phyloP scores from a whole-genome alignment of 768 basidiomycete species.

The Suillus variegatus region DNA sequence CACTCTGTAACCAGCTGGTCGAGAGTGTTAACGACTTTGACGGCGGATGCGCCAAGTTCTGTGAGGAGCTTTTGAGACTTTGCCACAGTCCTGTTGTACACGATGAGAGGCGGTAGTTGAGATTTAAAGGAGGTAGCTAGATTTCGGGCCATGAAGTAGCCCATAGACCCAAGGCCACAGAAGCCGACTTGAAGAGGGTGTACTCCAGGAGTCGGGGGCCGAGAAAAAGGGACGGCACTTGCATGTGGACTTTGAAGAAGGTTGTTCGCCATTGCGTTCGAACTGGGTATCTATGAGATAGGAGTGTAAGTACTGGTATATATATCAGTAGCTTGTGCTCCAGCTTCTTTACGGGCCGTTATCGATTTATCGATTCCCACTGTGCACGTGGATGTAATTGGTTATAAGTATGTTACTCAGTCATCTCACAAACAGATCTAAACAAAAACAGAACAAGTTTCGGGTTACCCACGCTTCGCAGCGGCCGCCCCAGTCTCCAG shows the following conservation, averaged over 20 bases:
- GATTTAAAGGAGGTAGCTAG: constrained; percentile 56
- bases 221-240: constrained; percentile 52
- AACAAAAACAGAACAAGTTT: no score
- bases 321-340: neutral
- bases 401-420: no score
- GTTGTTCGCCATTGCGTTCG: constrained; percentile 11
- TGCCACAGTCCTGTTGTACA: constrained; percentile 71
- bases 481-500: no score
- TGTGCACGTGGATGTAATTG: neutral
- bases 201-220: constrained; percentile 52
- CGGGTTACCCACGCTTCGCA: no score
- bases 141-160: constrained; percentile 77
- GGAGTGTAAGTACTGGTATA: neutral
- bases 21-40: constrained; percentile 55
- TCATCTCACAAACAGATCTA: no score
- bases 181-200: constrained; percentile 44
- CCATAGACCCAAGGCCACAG: constrained; percentile 65
- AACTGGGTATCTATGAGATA: neutral
- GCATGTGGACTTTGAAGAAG: constrained; percentile 11
- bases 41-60: constrained; percentile 53
- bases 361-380: constrained; percentile 1
- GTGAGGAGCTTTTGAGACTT: constrained; percentile 62
- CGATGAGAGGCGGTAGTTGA: constrained; percentile 54
- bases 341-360: neutral
- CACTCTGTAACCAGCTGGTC: constrained; percentile 63